phyloP scores from a whole-genome alignment of 805 yeast genomes.

The Saturnispora halmiae region DNA sequence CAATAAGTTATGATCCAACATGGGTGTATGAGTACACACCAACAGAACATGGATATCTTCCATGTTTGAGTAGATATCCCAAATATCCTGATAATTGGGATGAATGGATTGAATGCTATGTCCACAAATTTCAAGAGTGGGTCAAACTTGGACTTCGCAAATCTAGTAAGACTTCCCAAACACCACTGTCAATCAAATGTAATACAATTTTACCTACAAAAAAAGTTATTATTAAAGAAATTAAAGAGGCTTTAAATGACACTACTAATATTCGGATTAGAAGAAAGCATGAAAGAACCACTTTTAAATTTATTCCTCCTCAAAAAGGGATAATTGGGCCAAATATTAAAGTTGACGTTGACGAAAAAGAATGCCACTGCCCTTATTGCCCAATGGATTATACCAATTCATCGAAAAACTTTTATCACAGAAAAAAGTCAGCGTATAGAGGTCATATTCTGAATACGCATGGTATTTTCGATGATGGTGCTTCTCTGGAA shows the following conservation, averaged over 20 bases:
- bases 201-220: neutral
- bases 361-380: constrained; percentile 11
- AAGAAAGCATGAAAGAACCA: neutral
- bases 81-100: constrained; percentile 1
- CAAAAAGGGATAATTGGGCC: constrained; percentile 4
- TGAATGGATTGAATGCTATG: constrained; percentile 10
- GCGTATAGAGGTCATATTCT: constrained; percentile 15
- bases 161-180: neutral
- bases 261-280: constrained; percentile 1
- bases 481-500: constrained; percentile 8
- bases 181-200: neutral
- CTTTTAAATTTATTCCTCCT: constrained; percentile 3
- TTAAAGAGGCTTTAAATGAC: neutral
- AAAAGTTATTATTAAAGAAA: neutral
- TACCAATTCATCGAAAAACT: constrained; percentile 8
- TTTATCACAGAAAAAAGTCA: constrained; percentile 15
- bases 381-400: constrained; percentile 8
- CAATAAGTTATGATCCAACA: constrained; percentile 1
- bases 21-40: constrained; percentile 9
- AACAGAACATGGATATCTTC: constrained; percentile 9
- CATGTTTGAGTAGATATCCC: constrained; percentile 11
- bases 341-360: constrained; percentile 5
- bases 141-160: neutral
- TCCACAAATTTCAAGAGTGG: constrained; percentile 5
- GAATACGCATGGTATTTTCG: constrained; percentile 16